Conservation (phyloP, 768 basidiomycete genomes). For the Leccinellum rugosiceps region DNA sequence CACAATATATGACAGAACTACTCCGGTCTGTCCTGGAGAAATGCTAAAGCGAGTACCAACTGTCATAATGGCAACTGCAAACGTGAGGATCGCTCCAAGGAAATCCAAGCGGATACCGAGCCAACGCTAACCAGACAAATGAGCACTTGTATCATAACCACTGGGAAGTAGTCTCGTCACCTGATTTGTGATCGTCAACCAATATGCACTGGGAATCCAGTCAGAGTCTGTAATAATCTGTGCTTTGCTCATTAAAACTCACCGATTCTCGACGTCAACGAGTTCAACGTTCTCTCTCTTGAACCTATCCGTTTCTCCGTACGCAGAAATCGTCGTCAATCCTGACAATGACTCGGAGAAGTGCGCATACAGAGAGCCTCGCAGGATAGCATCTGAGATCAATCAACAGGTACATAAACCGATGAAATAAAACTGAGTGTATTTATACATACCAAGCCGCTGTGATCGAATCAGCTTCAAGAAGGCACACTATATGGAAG, state of each 20-base stretch:
- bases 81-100: constrained; percentile 67
- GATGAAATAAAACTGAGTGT: background rate
- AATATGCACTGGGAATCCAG: constrained; percentile 58
- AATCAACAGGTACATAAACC: background rate
- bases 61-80: constrained; percentile 76
- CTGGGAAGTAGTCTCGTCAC: constrained; percentile 25
- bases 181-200: constrained; percentile 83
- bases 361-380: constrained; percentile 85
- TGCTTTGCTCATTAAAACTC: constrained; percentile 8
- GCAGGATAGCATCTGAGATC: constrained; percentile 69
- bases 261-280: constrained; percentile 83
- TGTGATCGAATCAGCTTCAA: constrained; percentile 23
- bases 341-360: constrained; percentile 91
- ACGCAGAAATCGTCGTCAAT: constrained; percentile 83
- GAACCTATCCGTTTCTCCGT: constrained; percentile 78
- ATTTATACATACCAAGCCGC: constrained; percentile 52
- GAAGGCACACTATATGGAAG: background rate
- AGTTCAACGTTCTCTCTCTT: constrained; percentile 67
- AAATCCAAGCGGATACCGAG: constrained; percentile 86
- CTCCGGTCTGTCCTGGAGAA: constrained; percentile 74
- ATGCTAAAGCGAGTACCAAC: constrained; percentile 72
- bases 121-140: constrained; percentile 52
- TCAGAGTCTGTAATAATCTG: background rate
- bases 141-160: background rate
- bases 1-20: constrained; percentile 77